Base-by-base conservation (phyloP, 78 protist species). In the Dictyostelium capitatum region DNA sequence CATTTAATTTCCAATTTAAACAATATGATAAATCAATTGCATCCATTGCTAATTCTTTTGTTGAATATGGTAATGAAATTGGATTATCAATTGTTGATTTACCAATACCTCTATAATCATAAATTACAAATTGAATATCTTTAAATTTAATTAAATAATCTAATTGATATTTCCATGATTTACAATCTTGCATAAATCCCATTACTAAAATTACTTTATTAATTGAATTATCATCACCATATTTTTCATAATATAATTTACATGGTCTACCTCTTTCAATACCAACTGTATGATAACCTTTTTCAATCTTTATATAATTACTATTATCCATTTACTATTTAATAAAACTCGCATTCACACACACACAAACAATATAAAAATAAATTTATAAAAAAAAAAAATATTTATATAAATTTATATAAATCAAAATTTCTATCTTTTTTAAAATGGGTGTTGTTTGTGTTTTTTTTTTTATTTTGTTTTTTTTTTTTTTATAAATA, bases 71-170 rank as follows among this genome's bases (percentile, higher is more conserved):
- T 10, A 65, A 14, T 10, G 46, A n/a, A n/a, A n/a, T n/a, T n/a
- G n/a, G n/a, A n/a, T n/a, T n/a, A 65, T 37, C 43, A 1, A 37
- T 37, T 37, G 12, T 23, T 30, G 73, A 65, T 10, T 65, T 30
- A 65, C 46, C 46, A 30, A 65, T 30, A 11, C 73, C 73, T 65
- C 73, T 65, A 65, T 65, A 9, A 30, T 65, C 73, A 30, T 65
- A 65, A 30, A 65, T 30, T 12, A 32, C 23, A 30, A 65, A 4
- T 65, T 65, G 41, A 65, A 25, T 28, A 65, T 65, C 73, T 65
- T 28, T 0, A 25, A 28, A 19, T 65, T 65, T 65, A 3, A 23
- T 6, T 30, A 65, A 65, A 65, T 65, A 28, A 65, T 65, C 73
- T 30, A 65, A 30, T 30, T 65, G 73, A 10, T 25, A 65, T 30